phyloP scores from a whole-genome alignment of 164 flowering plant species.

The Annona squamosa region DNA sequence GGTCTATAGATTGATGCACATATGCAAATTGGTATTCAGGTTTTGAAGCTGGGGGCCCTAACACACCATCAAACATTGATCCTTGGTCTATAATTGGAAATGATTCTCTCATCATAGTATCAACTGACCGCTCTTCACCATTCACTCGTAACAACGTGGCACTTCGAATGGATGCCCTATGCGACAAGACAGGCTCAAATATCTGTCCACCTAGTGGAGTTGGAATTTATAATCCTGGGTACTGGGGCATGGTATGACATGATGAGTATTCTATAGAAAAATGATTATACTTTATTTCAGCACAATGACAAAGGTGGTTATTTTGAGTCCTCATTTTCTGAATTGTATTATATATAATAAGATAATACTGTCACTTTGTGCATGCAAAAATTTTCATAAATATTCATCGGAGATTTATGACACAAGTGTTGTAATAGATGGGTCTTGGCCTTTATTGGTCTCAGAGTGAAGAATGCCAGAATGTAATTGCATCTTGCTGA shows the following conservation, averaged over 20 bases:
- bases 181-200: slow-evolving; percentile 43
- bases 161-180: slow-evolving; percentile 72
- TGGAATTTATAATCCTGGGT: slow-evolving; percentile 93
- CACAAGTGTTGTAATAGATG: neutral
- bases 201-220: slow-evolving; percentile 82
- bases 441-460: neutral
- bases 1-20: slow-evolving; percentile 3
- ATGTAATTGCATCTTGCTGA: neutral
- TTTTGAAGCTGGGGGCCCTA: slow-evolving; percentile 94
- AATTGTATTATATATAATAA: neutral
- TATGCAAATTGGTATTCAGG: slow-evolving; percentile 37
- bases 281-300: neutral
- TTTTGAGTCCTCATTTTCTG: neutral
- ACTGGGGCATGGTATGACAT: slow-evolving; percentile 94
- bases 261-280: neutral
- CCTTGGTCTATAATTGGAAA: slow-evolving; percentile 91
- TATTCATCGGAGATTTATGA: neutral
- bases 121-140: slow-evolving; percentile 80
- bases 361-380: neutral
- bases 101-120: slow-evolving; percentile 49
- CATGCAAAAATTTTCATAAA: neutral
- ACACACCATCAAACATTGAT: slow-evolving; percentile 71
- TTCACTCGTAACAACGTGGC: slow-evolving; percentile 78
- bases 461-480: neutral
- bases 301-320: neutral